Evolutionary conservation across 176 grass and related monocot genomes (phyloP), one percentile per base, ranked within the genome.

Genomic region (Ananas comosus): DNA sequence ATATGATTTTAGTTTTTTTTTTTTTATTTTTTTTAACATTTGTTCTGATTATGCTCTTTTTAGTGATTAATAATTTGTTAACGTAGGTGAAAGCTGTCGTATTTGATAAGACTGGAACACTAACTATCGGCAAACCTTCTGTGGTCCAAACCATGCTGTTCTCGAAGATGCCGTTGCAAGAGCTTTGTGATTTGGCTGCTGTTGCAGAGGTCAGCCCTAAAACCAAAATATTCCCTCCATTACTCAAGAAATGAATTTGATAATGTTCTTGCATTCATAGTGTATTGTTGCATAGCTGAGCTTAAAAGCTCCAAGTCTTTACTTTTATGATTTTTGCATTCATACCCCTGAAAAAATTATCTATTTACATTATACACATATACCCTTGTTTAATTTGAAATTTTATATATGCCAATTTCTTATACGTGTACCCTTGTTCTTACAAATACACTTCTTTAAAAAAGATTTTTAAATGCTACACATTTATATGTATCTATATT

Each of bases 51-150:
- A 22, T 10, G 29, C 14, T 64, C 58, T 24, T 57, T 13, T 2
- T 13, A 24, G 66, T 11, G 50, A 61, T 50, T 9, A 49, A 12
- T 56, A 49, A 14, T 63, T 53, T 66, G 12, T 11, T 33, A 51
- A 53, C 72, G 68, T 73, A 99, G 94, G 85, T 99, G 69, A 91
- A 91, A 81, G 76, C 75, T 64, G 81, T 99, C 50, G 78, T 99
- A 76, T 99, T 99, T 76, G 94, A 99, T 81, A 99, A 99, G 82
- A 99, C 94, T 61, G 94, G 94, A 86, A 99, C 94, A 3, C 69
- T 99, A 53, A 99, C 94, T 49, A 57, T 91, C 51, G 94, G 94
- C 51, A 99, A 81, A 78, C 94, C 94, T 76, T 90, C 87, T 67
- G 94, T 99, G 3, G 80, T 93, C 72, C 90, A 99, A 81, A 88